These are phyloP conservation scores for Raddia distichophylla DNA, from an alignment of 176 grass and related monocot species.

Conservation along the genomic window DNA sequence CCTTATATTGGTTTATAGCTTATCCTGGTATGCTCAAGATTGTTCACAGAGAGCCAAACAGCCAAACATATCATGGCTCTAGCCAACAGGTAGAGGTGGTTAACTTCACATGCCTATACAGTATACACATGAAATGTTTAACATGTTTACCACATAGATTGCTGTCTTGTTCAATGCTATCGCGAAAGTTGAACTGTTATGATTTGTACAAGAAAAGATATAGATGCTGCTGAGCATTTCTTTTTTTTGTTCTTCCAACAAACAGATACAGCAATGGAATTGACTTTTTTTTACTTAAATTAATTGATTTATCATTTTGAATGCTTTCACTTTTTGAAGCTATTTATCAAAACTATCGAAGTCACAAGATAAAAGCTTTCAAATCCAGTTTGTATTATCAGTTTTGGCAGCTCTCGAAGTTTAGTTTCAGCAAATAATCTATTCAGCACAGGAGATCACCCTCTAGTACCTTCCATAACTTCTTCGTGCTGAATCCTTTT, in stretches of 20 bases:
- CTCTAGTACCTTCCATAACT: background rate
- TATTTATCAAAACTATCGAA: too few species aligned
- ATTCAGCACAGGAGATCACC: too few species aligned
- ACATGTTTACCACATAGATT: background rate
- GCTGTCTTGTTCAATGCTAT: conserved; percentile 24
- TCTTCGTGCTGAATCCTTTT: background rate
- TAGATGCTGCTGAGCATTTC: conserved; percentile 3
- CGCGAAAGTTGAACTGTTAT: conserved; percentile 5
- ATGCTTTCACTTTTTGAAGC: too few species aligned
- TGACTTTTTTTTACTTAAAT: background rate
- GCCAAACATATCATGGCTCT: background rate
- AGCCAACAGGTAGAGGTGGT: background rate
- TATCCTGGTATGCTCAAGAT: background rate
- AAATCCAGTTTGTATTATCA: too few species aligned
- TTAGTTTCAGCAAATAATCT: too few species aligned
- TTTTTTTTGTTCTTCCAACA: conserved; percentile 1
- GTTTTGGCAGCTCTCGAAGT: too few species aligned
- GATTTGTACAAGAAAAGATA: background rate
- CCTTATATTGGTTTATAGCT: background rate
- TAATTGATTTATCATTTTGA: too few species aligned
- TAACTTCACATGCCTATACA: conserved; percentile 9
- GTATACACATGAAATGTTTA: background rate
- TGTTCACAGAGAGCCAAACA: background rate
- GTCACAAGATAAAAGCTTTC: too few species aligned
- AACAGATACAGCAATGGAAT: background rate